Conservation (phyloP, 23 red algal species). For the Agarophyton chilense region DNA sequence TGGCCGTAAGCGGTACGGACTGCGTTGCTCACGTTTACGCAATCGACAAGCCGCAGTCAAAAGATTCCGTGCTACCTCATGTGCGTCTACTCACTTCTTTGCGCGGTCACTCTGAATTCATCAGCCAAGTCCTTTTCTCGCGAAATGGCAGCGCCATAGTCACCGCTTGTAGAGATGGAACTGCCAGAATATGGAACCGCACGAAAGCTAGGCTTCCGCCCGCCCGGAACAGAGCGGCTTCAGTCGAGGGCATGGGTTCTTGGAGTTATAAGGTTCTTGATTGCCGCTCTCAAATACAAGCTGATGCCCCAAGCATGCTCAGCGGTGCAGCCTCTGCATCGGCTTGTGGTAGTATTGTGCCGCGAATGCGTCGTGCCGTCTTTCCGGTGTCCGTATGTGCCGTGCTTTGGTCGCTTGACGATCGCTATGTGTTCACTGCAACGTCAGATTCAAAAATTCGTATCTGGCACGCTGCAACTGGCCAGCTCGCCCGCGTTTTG, state of each 20-base stretch:
- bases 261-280: conserved; percentile 80
- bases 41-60: conserved; percentile 26
- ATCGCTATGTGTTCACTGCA: conserved; percentile 71
- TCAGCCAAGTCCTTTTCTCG: conserved; percentile 81
- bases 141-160: conserved; percentile 63
- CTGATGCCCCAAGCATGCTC: conserved; percentile 51
- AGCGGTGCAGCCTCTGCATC: conserved; percentile 58
- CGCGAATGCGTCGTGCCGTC: conserved; percentile 60
- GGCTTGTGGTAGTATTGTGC: conserved; percentile 63
- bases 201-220: conserved; percentile 49
- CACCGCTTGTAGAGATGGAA: conserved; percentile 79
- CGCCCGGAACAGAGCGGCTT: not conserved
- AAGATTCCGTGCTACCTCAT: conserved; percentile 17
- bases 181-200: conserved; percentile 83
- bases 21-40: conserved; percentile 74
- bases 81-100: conserved; percentile 62
- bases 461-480: conserved; percentile 78
- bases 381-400: conserved; percentile 69
- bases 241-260: conserved; percentile 53
- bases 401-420: conserved; percentile 77
- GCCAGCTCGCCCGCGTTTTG: conserved; percentile 52
- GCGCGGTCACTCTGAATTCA: conserved; percentile 65
- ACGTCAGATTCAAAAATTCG: conserved; percentile 77
- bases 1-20: conserved; percentile 79
- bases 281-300: conserved; percentile 58